Evolutionary conservation across 106 monocot species (phyloP).

Genomic region (Phalaenopsis aphrodite): DNA sequence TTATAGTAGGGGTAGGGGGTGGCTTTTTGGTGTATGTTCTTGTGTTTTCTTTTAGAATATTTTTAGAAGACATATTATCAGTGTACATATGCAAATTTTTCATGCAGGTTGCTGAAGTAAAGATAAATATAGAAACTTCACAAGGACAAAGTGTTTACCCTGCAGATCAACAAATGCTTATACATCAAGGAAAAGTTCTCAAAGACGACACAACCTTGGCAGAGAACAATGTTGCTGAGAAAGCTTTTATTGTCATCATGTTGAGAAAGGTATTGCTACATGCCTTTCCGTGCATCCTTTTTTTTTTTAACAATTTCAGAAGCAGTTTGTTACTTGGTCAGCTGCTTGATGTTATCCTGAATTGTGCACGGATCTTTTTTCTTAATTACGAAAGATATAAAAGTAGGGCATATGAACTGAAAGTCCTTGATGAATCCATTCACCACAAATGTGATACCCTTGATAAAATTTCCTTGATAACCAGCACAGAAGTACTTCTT

Average conservation of each 20-base stretch:
- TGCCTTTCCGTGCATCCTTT: not conserved
- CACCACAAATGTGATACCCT: not conserved
- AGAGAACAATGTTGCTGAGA: constrained; percentile 73
- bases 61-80: not conserved
- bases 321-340: not conserved
- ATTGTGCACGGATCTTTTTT: not conserved
- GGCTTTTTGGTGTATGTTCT: not conserved
- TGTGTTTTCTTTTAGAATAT: not conserved
- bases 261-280: constrained; percentile 55
- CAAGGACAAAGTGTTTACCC: constrained; percentile 70
- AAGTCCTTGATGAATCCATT: not conserved
- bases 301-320: not conserved
- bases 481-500: too few species aligned
- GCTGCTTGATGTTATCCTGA: not conserved
- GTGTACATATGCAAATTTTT: not conserved
- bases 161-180: constrained; percentile 80
- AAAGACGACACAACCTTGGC: constrained; percentile 80
- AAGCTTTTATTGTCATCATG: constrained; percentile 87
- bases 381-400: not conserved
- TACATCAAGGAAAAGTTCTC: constrained; percentile 82
- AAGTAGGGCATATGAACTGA: not conserved
- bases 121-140: constrained; percentile 60
- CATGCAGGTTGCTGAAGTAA: constrained; percentile 64
- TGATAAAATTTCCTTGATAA: too few species aligned
- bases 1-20: not conserved